Evolutionary conservation across 148 eudicot genomes (phyloP), one percentile per base, ranked within the genome.

Genomic region (Chenopodium formosanum): DNA sequence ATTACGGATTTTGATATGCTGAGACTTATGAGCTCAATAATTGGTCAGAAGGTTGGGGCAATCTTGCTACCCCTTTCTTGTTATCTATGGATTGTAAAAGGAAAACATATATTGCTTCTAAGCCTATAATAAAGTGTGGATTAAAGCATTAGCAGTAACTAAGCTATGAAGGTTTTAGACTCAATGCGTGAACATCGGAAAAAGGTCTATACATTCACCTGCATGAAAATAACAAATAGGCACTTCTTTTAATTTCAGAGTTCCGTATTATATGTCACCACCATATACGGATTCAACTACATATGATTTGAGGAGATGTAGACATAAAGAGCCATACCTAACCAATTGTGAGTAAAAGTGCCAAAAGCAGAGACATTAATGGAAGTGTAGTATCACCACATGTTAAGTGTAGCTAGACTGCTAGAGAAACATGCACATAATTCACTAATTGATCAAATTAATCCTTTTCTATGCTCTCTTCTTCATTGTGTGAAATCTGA

Each of bases 1-100:
- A 40, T 71, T 40, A 46, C 16, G 52, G 44, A 64, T 12, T 69
- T 74, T 32, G n/a, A 12, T 84, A 34, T 79, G 50, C 23, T 68
- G 19, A 29, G 75, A 60, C 58, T 25, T 20, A 25, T 22, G 60
- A n/a, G 63, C 40, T 74, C 19, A 74, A 25, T 46, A 48, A 23
- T 13, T 73, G 66, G 66, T 22, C 22, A 14, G 2, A 14, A 14
- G 62, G 62, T 56, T 14, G 20, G 20, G 40, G 78, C 73, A 16
- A 13, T 11, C 52, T 80, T 66, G 67, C 47, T 25, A 27, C 58
- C 34, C 62, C 37, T 32, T 65, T 56, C 17, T 53, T 32, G 58
- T 46, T 20, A 17, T 32, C 9, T 14, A 7, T 67, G 70, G 4
- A 69, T 40, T 25, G 22, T n/a, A 17, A 53, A 40, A 73, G 47